phyloP scores from a whole-genome alignment of 2,329 filamentous ascomycete species.

The Fusarium begoniae region DNA sequence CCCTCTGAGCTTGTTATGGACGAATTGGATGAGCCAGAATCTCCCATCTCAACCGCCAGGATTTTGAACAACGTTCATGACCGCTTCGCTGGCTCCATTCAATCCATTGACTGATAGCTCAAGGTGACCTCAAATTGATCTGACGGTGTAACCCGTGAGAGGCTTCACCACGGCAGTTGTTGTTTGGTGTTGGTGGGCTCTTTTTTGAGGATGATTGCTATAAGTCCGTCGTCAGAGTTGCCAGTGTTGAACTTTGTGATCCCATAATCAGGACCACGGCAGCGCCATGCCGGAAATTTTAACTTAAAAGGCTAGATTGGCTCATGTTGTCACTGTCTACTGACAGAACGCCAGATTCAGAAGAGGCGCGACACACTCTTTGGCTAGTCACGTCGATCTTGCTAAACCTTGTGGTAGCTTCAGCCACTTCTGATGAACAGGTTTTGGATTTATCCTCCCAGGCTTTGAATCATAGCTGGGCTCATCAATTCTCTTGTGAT shows the following conservation, averaged over 20 bases:
- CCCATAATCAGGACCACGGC: not conserved
- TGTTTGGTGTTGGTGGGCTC: constrained; percentile 18
- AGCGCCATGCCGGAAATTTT: constrained; percentile 23
- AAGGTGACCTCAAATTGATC: constrained; percentile 10
- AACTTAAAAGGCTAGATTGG: not conserved
- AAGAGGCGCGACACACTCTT: constrained; percentile 10
- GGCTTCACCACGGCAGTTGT: constrained; percentile 7
- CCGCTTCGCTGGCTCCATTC: constrained; percentile 36
- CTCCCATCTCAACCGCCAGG: constrained; percentile 16
- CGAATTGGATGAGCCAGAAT: constrained; percentile 1
- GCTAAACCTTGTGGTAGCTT: constrained; percentile 21
- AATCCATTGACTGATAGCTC: constrained; percentile 11
- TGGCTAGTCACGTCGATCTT: constrained; percentile 25
- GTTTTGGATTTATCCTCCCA: constrained; percentile 12
- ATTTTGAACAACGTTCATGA: constrained; percentile 13
- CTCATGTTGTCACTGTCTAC: constrained; percentile 23
- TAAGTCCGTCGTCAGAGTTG: not conserved
- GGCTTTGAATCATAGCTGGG: constrained; percentile 1
- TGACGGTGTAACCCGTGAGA: constrained; percentile 7
- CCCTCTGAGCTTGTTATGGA: constrained; percentile 13
- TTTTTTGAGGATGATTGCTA: constrained; percentile 9
- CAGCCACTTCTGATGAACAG: constrained; percentile 19
- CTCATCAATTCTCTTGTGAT: not conserved
- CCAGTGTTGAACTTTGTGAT: constrained; percentile 19
- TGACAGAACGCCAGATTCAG: not conserved